A percentile compares a stretch with the other conserved stretches of the same genome.
Evolutionary conservation across 371 early-diverging fungal species (phyloP).

Genomic region (Mortierella polycephala): DNA sequence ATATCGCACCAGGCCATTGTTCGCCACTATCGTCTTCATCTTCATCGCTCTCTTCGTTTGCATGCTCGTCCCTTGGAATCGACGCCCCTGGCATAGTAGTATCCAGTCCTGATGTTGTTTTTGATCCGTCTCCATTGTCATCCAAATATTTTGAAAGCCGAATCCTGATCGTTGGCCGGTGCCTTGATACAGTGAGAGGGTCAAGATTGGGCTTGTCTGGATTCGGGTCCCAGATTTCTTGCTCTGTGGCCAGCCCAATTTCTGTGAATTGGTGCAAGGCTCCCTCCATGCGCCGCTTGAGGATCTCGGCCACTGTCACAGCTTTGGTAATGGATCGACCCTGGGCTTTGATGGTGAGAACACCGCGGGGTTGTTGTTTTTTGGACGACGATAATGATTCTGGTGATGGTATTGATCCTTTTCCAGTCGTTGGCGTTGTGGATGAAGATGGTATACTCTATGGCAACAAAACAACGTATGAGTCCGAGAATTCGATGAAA

Average conservation of each 20-base stretch:
- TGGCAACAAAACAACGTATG: background rate
- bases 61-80: slow-evolving; percentile 34
- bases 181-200: slow-evolving; percentile 30
- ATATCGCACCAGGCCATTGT: slow-evolving; percentile 44
- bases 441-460: slow-evolving; percentile 15
- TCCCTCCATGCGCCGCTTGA: slow-evolving; percentile 69
- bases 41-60: slow-evolving; percentile 17
- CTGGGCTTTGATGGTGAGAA: slow-evolving; percentile 55
- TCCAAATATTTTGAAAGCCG: slow-evolving; percentile 35
- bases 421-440: background rate
- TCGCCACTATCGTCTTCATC: slow-evolving; percentile 15
- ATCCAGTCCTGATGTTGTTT: slow-evolving; percentile 9
- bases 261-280: slow-evolving; percentile 71
- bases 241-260: slow-evolving; percentile 61
- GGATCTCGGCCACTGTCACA: slow-evolving; percentile 74
- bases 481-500: too few relatives aligned
- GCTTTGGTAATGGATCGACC: slow-evolving; percentile 70
- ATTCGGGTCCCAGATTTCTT: slow-evolving; percentile 67
- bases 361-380: slow-evolving; percentile 15
- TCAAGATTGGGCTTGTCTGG: slow-evolving; percentile 40
- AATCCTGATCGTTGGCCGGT: slow-evolving; percentile 53
- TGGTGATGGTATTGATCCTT: slow-evolving; percentile 3
- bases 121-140: background rate
- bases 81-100: slow-evolving; percentile 26
- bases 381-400: slow-evolving; percentile 1